Conservation (phyloP, 2,329 filamentous ascomycete genomes). For the Chaetomium sp. region DNA sequence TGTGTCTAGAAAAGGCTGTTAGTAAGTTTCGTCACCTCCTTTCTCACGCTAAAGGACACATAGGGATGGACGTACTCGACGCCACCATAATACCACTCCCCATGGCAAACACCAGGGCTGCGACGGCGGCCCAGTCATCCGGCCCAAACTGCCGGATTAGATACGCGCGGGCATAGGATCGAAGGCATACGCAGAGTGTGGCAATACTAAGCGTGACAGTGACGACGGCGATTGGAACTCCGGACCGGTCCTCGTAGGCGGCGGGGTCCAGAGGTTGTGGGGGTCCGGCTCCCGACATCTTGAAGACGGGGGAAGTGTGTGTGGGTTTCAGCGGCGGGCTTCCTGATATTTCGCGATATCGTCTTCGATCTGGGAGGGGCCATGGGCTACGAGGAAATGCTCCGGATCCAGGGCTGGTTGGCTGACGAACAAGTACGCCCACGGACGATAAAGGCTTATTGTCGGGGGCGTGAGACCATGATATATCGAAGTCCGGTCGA, state of each 20-base stretch:
- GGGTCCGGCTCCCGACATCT: slow-evolving; percentile 6
- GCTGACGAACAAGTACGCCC: background rate
- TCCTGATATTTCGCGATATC: background rate
- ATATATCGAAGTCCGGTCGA: background rate
- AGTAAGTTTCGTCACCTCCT: too few species aligned
- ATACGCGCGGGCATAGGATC: slow-evolving; percentile 20
- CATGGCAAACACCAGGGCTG: slow-evolving; percentile 18
- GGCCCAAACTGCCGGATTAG: slow-evolving; percentile 22
- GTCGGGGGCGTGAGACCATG: slow-evolving; percentile 1
- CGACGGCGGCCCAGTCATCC: slow-evolving; percentile 23
- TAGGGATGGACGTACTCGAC: slow-evolving; percentile 2
- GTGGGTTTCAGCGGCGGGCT: background rate
- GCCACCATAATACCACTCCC: slow-evolving; percentile 21
- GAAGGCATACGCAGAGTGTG: slow-evolving; percentile 16
- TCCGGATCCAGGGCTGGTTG: too few species aligned
- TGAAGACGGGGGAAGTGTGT: background rate
- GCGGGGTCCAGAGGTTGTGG: slow-evolving; percentile 6
- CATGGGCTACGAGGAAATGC: background rate
- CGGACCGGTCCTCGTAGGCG: slow-evolving; percentile 17
- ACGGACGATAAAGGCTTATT: background rate
- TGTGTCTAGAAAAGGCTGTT: slow-evolving; percentile 10
- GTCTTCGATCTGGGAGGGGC: background rate
- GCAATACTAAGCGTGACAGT: slow-evolving; percentile 15
- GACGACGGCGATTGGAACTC: slow-evolving; percentile 22
- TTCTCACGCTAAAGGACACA: background rate